Evolutionary conservation across 306 rosid genomes (phyloP).

Genomic region (Quillaja saponaria): DNA sequence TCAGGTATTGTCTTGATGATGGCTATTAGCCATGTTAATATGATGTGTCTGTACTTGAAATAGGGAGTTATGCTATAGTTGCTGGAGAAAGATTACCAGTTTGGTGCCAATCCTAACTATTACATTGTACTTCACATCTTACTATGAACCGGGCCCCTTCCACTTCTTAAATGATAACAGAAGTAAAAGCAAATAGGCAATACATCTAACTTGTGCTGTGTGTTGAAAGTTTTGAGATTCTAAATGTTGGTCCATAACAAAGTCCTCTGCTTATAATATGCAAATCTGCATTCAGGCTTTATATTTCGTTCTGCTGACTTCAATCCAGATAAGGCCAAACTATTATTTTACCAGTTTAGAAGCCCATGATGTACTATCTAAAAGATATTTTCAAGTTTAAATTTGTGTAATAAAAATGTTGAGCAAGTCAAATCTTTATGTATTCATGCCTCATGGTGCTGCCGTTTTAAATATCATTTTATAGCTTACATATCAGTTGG

Average conservation of each 20-base stretch:
- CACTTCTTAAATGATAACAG: not conserved
- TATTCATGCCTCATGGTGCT: not conserved
- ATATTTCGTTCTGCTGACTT: too few species aligned
- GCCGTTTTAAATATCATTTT: not conserved
- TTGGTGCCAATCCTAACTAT: not conserved
- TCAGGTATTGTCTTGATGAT: slow-evolving; percentile 60
- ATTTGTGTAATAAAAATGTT: too few species aligned
- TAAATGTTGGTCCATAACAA: too few species aligned
- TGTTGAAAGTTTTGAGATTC: not conserved
- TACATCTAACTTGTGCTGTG: not conserved
- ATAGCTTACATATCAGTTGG: not conserved
- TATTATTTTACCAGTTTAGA: too few species aligned
- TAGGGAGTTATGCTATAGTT: slow-evolving; percentile 1
- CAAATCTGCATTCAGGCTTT: too few species aligned
- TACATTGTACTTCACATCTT: slow-evolving; percentile 5
- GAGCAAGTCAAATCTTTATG: not conserved
- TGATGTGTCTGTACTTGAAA: slow-evolving; percentile 8
- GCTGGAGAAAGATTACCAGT: slow-evolving; percentile 17
- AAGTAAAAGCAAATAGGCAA: not conserved
- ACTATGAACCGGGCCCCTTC: not conserved
- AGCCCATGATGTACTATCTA: too few species aligned
- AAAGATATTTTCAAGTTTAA: too few species aligned
- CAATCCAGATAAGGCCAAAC: too few species aligned
- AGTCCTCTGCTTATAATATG: too few species aligned
- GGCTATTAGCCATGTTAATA: slow-evolving; percentile 3